Conservation (phyloP, 1,284 basidiomycete genomes). For the Tilletia walkeri region DNA sequence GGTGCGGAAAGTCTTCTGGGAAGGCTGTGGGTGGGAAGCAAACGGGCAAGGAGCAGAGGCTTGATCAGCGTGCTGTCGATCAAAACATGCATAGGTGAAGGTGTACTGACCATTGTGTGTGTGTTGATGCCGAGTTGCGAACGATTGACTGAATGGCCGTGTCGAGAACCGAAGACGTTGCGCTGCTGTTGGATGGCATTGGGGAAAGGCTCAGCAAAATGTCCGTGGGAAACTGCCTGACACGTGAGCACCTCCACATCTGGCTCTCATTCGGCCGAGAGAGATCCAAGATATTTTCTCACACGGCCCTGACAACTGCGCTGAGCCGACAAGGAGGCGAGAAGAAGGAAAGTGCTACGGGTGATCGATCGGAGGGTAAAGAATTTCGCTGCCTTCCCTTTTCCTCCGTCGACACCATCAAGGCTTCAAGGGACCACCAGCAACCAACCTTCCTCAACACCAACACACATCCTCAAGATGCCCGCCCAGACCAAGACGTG, state of each 20-base stretch:
- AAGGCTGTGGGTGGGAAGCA: constrained; percentile 64
- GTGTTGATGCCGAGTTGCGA: not conserved
- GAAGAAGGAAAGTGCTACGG: too few species aligned
- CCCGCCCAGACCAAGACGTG: constrained; percentile 11
- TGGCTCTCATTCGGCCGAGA: not conserved
- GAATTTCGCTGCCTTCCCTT: too few species aligned
- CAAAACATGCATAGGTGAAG: not conserved
- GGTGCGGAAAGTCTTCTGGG: constrained; percentile 94
- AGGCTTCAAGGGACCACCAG: too few species aligned
- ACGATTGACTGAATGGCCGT: constrained; percentile 11
- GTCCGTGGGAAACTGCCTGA: constrained; percentile 15
- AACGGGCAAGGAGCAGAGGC: not conserved
- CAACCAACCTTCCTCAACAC: not conserved
- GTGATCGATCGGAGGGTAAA: too few species aligned
- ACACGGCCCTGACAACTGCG: too few species aligned
- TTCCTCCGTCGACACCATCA: not conserved
- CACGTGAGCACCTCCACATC: not conserved
- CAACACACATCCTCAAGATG: constrained; percentile 15
- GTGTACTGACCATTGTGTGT: constrained; percentile 18
- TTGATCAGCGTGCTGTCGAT: not conserved
- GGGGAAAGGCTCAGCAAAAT: too few species aligned
- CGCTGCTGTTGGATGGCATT: too few species aligned
- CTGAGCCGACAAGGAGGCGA: too few species aligned
- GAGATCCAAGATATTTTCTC: too few species aligned
- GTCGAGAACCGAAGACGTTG: too few species aligned